Evolutionary conservation across 1,139 yeast species (phyloP), one percentile per base, ranked within the genome.

Genomic region (Yamadazyma jaroonii): DNA sequence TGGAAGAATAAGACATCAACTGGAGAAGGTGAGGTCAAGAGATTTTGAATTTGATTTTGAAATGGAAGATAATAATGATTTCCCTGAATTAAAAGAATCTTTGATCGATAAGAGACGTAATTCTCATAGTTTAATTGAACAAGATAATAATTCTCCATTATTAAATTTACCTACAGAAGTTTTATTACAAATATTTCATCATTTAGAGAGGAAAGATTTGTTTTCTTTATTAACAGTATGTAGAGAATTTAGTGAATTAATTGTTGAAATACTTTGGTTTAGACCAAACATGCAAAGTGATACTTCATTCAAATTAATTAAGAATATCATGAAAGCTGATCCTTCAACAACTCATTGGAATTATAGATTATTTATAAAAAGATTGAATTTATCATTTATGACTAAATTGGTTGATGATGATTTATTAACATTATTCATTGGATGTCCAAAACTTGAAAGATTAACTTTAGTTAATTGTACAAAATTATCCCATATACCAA

Each of bases 231-330:
- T 88, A 43, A 72, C 89, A 2, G 94, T 89, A 8, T 89, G 96
- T 59, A 79, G 79, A 48, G 77, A 81, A 46, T 89, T 96, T 84
- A 88, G 90, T 23, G 78, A 80, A 46, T 67, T 87, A 34, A 81
- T 88, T 14, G 79, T 89, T 11, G 96, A 88, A 54, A 72, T 84
- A 38, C 67, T 90, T 29, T 90, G 97, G 95, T 86, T 87, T 56
- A 76, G 97, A 44, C 97, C 97, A 2, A 83, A 81, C 43, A 84
- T 77, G 64, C 84, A 74, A 53, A 77, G 74, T 48, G 77, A 70
- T 46, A 49, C 57, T 3, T 76, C 79, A 26, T 74, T 70, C 54
- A 64, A 57, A 49, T 70, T 76, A 39, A 73, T 84, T 37, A 69
- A 72, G 44, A 61, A 64, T 30, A 75, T 82, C 22, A 79, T 84